A percentile compares a stretch with the other conserved stretches of the same genome.
Conservation (phyloP, 768 basidiomycete genomes). For the Suillus subalutaceus region DNA sequence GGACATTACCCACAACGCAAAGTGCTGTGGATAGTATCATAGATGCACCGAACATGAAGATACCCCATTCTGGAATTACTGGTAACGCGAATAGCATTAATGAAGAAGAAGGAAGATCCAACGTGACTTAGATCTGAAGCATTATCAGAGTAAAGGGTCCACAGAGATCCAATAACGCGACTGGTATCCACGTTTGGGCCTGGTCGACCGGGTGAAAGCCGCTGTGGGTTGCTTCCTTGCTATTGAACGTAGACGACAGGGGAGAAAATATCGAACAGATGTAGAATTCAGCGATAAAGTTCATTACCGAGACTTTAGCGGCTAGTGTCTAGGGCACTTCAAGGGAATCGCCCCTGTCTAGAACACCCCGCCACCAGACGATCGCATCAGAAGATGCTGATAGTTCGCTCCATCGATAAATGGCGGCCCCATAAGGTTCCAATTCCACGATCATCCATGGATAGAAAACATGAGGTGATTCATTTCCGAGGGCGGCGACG, state of each 20-base stretch:
- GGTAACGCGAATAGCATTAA: conserved; percentile 5
- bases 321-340: conserved; percentile 8
- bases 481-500: conserved; percentile 36
- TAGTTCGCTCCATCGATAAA: conserved; percentile 28
- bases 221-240: neutral
- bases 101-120: conserved; percentile 10
- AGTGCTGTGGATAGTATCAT: neutral
- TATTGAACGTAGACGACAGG: neutral
- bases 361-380: conserved; percentile 23
- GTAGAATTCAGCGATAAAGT: conserved; percentile 10
- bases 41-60: conserved; percentile 3
- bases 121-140: neutral
- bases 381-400: conserved; percentile 32
- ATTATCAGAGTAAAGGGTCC: neutral
- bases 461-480: conserved; percentile 34
- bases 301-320: conserved; percentile 28
- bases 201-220: neutral
- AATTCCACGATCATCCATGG: conserved; percentile 28
- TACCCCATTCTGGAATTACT: conserved; percentile 9
- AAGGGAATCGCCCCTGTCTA: conserved; percentile 17
- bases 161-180: neutral
- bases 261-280: neutral
- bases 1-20: conserved; percentile 7
- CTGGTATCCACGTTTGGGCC: neutral
- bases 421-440: conserved; percentile 20